Evolutionary conservation across 1,139 yeast genomes (phyloP).

Genomic region (Magnusiomyces starmeri): DNA sequence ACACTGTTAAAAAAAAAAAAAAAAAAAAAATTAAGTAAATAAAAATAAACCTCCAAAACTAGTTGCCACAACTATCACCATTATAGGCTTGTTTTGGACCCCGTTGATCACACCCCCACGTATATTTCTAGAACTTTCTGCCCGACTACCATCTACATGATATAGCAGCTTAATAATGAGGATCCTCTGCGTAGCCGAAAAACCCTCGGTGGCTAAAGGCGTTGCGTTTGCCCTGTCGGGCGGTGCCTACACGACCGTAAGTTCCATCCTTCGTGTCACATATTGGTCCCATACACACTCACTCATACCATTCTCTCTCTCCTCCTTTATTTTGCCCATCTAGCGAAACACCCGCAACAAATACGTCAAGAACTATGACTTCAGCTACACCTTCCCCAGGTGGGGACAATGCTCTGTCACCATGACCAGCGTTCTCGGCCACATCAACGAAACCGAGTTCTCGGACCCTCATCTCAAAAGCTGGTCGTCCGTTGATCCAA

Average conservation of each 20-base stretch:
- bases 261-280: constrained; percentile 8
- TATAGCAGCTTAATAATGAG: constrained; percentile 47
- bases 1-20: no score
- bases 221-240: constrained; percentile 74
- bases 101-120: no score
- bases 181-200: constrained; percentile 93
- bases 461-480: constrained; percentile 41
- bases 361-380: constrained; percentile 75
- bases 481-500: constrained; percentile 69
- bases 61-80: not conserved
- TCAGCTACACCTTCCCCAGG: constrained; percentile 52
- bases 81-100: not conserved
- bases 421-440: constrained; percentile 91
- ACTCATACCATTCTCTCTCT: no score
- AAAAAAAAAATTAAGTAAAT: not conserved
- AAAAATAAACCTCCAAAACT: not conserved
- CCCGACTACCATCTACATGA: no score
- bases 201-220: constrained; percentile 88
- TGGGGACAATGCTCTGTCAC: constrained; percentile 72
- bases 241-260: constrained; percentile 41
- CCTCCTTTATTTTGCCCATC: not conserved
- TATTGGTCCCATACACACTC: not conserved
- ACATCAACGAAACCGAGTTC: constrained; percentile 61
- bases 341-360: constrained; percentile 46
- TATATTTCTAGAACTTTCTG: no score